Base-by-base conservation (phyloP, 176 grass and related monocot species). In the Pontederia paniculata region DNA sequence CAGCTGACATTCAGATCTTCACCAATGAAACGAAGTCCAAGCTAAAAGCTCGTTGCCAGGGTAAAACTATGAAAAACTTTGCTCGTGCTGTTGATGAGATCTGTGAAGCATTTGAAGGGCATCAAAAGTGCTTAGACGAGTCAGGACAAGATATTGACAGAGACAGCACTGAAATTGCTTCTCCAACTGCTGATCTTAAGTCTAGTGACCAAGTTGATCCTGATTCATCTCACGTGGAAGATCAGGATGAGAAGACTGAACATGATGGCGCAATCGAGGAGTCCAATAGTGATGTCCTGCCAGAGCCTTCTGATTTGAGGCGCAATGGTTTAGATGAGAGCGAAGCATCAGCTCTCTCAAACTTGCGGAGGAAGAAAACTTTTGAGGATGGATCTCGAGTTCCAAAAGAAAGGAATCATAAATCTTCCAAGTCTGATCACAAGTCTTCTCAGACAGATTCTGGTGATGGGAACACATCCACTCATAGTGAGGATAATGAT, bases 1-100 rank as follows among this genome's bases (percentile, higher is more conserved):
- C 88, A 55, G 74, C 73, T 66, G 93, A 98, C 80, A 88, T 98
- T 77, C 73, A 82, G 44, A 70, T 73, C 79, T 98, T 98, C 65
- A 88, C 77, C 23, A 74, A 91, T 55, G 71, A 98, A 22, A 75
- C 55, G 68, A 98, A 84, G 55, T 65, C 21, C 73, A 80, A 82
- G 54, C 53, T 91, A 25, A 62, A 72, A 68, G 65, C 69, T 69
- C 80, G 81, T 61, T 75, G 81, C 60, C 69, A 75, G 47, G 74
- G 64, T 62, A 91, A 98, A 65, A 84, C 44, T 74, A 53, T 68
- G 4, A 74, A 84, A 58, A 11, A 57, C 68, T 88, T 88, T 77
- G 73, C 63, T 66, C 74, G 71, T 49, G 93, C 93, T 57, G 83
- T 98, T 44, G 75, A 77, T 54, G 77, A 91, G 76, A 98, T 98